phyloP scores from a whole-genome alignment of 768 basidiomycete species.

The Galerina marginata region DNA sequence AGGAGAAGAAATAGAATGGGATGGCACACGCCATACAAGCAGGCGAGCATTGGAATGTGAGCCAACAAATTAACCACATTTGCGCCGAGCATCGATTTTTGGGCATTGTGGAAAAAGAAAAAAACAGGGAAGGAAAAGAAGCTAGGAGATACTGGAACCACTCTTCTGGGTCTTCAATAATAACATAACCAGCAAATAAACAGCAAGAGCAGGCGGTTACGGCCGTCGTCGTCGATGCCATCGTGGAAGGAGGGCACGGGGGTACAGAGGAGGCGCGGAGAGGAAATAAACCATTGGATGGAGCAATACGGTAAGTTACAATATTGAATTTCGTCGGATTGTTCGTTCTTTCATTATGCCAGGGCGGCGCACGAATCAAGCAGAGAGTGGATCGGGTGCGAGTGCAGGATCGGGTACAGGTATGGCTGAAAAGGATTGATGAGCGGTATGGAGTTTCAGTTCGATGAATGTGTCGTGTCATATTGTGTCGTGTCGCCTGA shows the following conservation, averaged over 20 bases:
- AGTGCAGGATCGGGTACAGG: neutral
- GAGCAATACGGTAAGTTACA: constrained; percentile 28
- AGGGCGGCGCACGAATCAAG: constrained; percentile 6
- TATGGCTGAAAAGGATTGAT: neutral
- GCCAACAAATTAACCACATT: constrained; percentile 17
- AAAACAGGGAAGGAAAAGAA: constrained; percentile 21
- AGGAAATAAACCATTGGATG: constrained; percentile 18
- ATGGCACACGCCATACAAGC: neutral
- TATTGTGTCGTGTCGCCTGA: neutral
- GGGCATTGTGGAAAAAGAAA: constrained; percentile 4
- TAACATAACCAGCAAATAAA: constrained; percentile 38
- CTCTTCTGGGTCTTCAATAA: constrained; percentile 15
- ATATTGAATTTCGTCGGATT: neutral
- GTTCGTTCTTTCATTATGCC: constrained; percentile 15
- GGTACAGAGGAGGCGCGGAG: constrained; percentile 9
- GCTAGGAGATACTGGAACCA: constrained; percentile 23
- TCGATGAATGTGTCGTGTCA: too few species aligned
- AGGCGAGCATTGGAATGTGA: constrained; percentile 4
- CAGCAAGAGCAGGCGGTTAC: constrained; percentile 17
- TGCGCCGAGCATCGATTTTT: constrained; percentile 9
- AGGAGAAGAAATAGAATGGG: constrained; percentile 8
- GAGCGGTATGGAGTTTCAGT: neutral
- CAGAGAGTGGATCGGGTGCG: constrained; percentile 2
- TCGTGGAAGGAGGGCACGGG: neutral
- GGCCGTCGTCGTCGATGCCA: neutral